Percentiles rank a stretch among this genome's conserved stretches.
Conservation (phyloP, 768 basidiomycete genomes). For the Tulasnella sp. region DNA sequence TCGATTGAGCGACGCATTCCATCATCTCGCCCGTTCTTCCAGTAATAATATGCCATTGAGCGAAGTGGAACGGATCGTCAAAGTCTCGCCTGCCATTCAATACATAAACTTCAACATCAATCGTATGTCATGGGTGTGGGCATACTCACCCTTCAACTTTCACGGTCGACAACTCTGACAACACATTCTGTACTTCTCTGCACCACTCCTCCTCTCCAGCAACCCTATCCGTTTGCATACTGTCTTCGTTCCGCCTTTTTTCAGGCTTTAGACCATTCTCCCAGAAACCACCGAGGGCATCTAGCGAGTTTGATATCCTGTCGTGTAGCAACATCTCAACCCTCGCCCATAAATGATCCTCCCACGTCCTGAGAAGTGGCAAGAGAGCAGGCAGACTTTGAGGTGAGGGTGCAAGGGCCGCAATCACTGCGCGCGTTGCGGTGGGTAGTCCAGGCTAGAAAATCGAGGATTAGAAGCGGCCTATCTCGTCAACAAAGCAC, state of each 20-base stretch:
- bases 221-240: constrained; percentile 19
- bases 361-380: constrained; percentile 73
- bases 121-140: background rate
- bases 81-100: constrained; percentile 5
- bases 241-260: background rate
- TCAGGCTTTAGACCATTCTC: constrained; percentile 37
- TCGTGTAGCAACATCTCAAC: constrained; percentile 73
- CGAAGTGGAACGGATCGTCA: constrained; percentile 66
- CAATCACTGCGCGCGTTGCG: constrained; percentile 78
- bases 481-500: background rate
- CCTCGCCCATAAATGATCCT: constrained; percentile 92
- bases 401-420: constrained; percentile 65
- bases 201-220: constrained; percentile 48
- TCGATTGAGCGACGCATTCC: constrained; percentile 35
- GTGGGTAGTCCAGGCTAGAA: constrained; percentile 46
- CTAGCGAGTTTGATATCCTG: constrained; percentile 59
- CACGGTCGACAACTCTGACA: constrained; percentile 49
- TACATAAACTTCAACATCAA: background rate
- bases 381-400: constrained; percentile 51
- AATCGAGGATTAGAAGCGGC: background rate
- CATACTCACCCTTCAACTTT: constrained; percentile 55
- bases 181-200: constrained; percentile 45
- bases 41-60: constrained; percentile 70
- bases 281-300: constrained; percentile 66
- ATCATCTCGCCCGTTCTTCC: constrained; percentile 58